Evolutionary conservation across 192 early-diverging fungal genomes (phyloP), one percentile per base, ranked within the genome.

Genomic region (Coemansia sp.): DNA sequence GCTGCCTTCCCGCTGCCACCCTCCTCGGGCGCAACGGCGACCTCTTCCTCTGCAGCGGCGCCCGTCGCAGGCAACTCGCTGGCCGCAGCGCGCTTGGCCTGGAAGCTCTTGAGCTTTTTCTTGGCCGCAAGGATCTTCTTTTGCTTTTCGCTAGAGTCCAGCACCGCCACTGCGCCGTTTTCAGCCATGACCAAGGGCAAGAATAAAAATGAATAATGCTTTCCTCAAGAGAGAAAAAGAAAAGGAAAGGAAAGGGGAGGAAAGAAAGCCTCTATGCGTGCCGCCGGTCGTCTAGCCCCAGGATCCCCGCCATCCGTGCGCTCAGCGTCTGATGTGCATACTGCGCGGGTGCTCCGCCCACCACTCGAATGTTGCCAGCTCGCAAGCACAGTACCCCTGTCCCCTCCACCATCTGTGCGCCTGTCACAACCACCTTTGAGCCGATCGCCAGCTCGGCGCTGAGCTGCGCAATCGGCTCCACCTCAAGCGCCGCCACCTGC

Each of bases 51-150:
- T n/a, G n/a, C 40, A 3, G 22, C 10, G 14, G 40, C 29, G 8
- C 42, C 29, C 18, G 41, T 22, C 7, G 65, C 32, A 21, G 21
- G 38, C 1, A 50, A 12, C 19, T 18, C 34, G 17, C 58, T 35
- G 33, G 57, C 72, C 29, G 64, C 74, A 33, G 74, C 74, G 37
- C 74, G 74, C 54, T 68, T 68, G 43, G 65, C 68, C 46, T 77
- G 74, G 61, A 77, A 77, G 57, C 58, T 68, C 54, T 68, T 71
- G 33, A 72, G 75, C 62, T 72, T 71, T 55, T 78, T 78, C 62
- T 78, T 78, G n/a, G 75, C 75, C 3, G 75, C 75, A 9, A 72
- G 46, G 5, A 78, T 71, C 46, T 78, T 78, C 39, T 71, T 70
- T 21, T 70, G 74, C 68, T 77, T 77, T 26, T 77, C 74, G 57